Evolutionary conservation across 345 rosid genomes (phyloP).

Genomic region (Angophora floribunda): DNA sequence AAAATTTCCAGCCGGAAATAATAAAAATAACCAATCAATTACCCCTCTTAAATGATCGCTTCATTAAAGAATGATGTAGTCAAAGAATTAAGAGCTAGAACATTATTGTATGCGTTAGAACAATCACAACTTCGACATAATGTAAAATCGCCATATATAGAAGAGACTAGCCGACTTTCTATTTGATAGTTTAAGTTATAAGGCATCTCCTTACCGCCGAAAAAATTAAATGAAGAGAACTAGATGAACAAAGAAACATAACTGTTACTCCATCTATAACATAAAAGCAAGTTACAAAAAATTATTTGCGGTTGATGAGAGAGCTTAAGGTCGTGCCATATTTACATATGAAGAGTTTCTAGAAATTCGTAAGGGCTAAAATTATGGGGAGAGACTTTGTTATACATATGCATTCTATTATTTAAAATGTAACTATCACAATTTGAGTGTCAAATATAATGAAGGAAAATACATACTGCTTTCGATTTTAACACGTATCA

Average conservation of each 20-base stretch:
- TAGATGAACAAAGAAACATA: too few relatives aligned
- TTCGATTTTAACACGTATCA: fast-evolving
- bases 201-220: fast-evolving
- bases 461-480: not conserved
- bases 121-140: not conserved
- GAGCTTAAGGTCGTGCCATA: not conserved
- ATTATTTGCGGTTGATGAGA: not conserved
- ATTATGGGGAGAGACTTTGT: not conserved
- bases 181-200: not conserved
- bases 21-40: too few relatives aligned
- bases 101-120: fast-evolving
- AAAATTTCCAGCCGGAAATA: too few relatives aligned
- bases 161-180: not conserved
- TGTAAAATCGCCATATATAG: not conserved
- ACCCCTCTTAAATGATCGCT: fast-evolving
- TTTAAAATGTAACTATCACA: not conserved
- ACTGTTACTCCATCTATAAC: not conserved
- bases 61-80: fast-evolving
- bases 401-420: not conserved
- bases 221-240: not conserved
- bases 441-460: not conserved
- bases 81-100: not conserved
- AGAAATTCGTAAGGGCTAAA: not conserved
- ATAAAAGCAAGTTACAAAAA: not conserved
- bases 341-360: not conserved